Evolutionary conservation across 371 early-diverging fungal species (phyloP).

Genomic region (Syncephalis fuscata): DNA sequence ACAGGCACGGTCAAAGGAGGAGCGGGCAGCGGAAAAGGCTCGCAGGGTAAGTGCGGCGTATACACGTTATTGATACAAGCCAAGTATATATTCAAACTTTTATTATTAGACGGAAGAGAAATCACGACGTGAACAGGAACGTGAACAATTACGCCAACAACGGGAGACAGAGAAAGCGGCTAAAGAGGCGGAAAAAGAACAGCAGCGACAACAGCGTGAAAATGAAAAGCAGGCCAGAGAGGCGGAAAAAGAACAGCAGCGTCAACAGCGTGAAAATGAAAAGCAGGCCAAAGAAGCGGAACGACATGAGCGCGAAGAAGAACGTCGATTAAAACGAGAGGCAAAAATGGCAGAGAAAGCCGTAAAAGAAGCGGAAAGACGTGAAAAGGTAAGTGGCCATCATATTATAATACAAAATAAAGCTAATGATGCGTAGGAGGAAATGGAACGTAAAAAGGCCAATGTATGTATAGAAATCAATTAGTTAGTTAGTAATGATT

Average conservation of each 20-base stretch:
- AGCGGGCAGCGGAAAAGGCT: too few relatives aligned
- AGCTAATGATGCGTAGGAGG: slow-evolving; percentile 6
- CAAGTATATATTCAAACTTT: too few relatives aligned
- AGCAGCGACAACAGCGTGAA: slow-evolving; percentile 3
- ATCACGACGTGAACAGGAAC: too few relatives aligned
- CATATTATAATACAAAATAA: background rate
- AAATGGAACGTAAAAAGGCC: slow-evolving; percentile 2
- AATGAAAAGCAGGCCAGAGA: slow-evolving; percentile 11
- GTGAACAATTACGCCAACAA: too few relatives aligned
- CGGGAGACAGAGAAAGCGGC: too few relatives aligned
- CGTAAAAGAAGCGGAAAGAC: slow-evolving; percentile 9
- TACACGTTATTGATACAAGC: too few relatives aligned
- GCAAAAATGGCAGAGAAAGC: slow-evolving; percentile 19
- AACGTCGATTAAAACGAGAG: slow-evolving; percentile 12
- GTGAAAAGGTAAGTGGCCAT: background rate
- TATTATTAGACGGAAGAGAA: too few relatives aligned
- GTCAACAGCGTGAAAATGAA: slow-evolving; percentile 12
- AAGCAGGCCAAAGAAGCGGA: slow-evolving; percentile 12
- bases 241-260: too few relatives aligned
- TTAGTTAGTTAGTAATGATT: slow-evolving; percentile 7
- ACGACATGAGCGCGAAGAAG: slow-evolving; percentile 13
- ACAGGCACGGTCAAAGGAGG: too few relatives aligned
- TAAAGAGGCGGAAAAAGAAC: too few relatives aligned
- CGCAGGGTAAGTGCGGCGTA: too few relatives aligned
- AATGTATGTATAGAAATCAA: background rate